Conservation (phyloP, 345 rosid species). For the Psidium friedrichsthalianum region DNA sequence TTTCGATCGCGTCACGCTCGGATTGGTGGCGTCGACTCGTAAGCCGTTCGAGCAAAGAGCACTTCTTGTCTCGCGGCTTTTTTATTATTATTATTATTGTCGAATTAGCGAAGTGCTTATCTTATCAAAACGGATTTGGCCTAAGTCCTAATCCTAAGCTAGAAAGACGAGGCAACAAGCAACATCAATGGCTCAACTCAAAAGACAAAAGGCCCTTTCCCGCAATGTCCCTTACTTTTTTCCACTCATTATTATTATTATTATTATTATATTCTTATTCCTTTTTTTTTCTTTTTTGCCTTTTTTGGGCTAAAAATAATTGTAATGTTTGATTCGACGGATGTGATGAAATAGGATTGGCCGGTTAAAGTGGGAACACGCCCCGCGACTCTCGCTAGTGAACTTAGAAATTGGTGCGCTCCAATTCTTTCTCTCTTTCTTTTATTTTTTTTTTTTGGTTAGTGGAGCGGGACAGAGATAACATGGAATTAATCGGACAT, state of each 20-base stretch:
- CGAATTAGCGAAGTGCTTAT: background rate
- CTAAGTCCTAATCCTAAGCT: background rate
- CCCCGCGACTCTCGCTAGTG: slow-evolving; percentile 40
- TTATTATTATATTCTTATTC: background rate
- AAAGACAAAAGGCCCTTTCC: slow-evolving; percentile 6
- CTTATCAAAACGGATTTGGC: background rate
- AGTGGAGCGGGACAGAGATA: background rate
- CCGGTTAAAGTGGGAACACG: slow-evolving; percentile 18
- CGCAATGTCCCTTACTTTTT: background rate
- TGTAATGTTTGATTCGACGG: slow-evolving; percentile 21
- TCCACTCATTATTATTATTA: background rate
- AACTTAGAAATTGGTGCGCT: slow-evolving; percentile 15
- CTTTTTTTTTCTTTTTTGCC: background rate
- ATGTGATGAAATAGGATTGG: slow-evolving; percentile 5
- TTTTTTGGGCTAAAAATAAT: background rate
- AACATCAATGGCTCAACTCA: slow-evolving; percentile 9
- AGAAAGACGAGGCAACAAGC: slow-evolving; percentile 5
- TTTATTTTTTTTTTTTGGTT: background rate
- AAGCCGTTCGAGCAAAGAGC: background rate
- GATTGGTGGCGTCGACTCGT: background rate
- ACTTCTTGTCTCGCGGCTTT: background rate
- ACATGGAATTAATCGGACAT: background rate
- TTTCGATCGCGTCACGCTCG: background rate
- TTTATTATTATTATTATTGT: no score
- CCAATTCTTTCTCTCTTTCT: background rate